These are phyloP conservation scores for Pinus albicaulis DNA, from an alignment of 75 land plant genomes.

Conservation along the genomic window DNA sequence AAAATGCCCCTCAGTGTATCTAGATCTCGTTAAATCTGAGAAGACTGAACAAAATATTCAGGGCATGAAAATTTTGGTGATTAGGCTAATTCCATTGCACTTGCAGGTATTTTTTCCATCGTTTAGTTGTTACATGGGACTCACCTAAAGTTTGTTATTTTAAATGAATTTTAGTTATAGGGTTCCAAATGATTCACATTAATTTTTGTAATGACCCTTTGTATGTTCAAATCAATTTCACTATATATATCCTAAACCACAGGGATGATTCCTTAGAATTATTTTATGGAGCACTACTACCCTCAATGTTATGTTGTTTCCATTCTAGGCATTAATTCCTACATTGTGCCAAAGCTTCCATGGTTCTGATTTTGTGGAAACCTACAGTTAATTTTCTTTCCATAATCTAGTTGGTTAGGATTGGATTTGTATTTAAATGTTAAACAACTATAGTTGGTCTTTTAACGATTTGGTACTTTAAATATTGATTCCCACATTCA, in stretches of 20 bases:
- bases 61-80: slow-evolving; percentile 47
- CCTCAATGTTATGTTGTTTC: not conserved
- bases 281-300: too few species aligned
- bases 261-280: too few species aligned
- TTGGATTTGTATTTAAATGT: not conserved
- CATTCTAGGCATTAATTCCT: too few species aligned
- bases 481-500: not conserved
- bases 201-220: too few species aligned
- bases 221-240: too few species aligned
- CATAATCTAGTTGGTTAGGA: not conserved
- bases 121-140: too few species aligned
- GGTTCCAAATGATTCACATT: too few species aligned
- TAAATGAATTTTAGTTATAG: not conserved
- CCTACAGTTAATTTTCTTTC: not conserved
- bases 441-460: not conserved
- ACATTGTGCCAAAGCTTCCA: not conserved
- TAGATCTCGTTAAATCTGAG: slow-evolving; percentile 73
- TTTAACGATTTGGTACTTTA: not conserved
- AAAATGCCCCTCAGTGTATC: slow-evolving; percentile 87
- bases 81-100: slow-evolving; percentile 22
- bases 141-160: not conserved
- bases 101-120: slow-evolving; percentile 16
- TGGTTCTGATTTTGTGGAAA: not conserved
- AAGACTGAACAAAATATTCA: too few species aligned
- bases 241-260: too few species aligned